phyloP scores from a whole-genome alignment of 176 grass and related monocot genomes.

The Areca catechu region DNA sequence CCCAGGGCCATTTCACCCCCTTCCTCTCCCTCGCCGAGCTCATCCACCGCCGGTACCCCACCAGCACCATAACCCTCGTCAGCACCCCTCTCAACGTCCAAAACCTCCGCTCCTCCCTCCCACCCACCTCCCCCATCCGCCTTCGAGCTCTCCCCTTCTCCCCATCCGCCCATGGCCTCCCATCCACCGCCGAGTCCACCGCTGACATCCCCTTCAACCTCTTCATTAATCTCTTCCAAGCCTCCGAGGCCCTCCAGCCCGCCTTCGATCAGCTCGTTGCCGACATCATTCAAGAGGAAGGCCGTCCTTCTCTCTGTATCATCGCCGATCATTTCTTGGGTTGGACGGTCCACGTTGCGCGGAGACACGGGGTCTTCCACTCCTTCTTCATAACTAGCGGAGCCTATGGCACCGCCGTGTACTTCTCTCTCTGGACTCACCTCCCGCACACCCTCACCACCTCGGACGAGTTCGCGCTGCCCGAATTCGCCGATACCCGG shows the following conservation, averaged over 20 bases:
- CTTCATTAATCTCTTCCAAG: slow-evolving; percentile 11
- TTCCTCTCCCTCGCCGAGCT: slow-evolving; percentile 39
- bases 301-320: slow-evolving; percentile 3
- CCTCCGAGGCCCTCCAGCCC: slow-evolving; percentile 18
- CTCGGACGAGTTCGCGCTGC: slow-evolving; percentile 17
- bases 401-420: slow-evolving; percentile 25
- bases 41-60: slow-evolving; percentile 5
- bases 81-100: slow-evolving; percentile 9
- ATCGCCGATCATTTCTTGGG: slow-evolving; percentile 35
- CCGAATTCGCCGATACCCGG: slow-evolving; percentile 21
- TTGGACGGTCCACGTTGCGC: slow-evolving; percentile 29
- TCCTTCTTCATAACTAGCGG: slow-evolving; percentile 24
- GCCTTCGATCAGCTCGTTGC: too few species aligned
- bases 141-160: not conserved
- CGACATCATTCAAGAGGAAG: too few species aligned
- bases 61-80: too few species aligned
- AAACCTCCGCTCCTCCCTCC: slow-evolving; percentile 2
- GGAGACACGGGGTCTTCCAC: slow-evolving; percentile 23
- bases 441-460: slow-evolving; percentile 6
- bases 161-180: slow-evolving; percentile 3
- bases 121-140: slow-evolving; percentile 1
- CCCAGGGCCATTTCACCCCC: slow-evolving; percentile 43
- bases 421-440: slow-evolving; percentile 14
- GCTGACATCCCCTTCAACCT: slow-evolving; percentile 6
- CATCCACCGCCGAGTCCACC: slow-evolving; percentile 6